Evolutionary conservation across 1,284 basidiomycete species (phyloP), one percentile per base, ranked within the genome.

Genomic region (Ganoderma leucocontextum): DNA sequence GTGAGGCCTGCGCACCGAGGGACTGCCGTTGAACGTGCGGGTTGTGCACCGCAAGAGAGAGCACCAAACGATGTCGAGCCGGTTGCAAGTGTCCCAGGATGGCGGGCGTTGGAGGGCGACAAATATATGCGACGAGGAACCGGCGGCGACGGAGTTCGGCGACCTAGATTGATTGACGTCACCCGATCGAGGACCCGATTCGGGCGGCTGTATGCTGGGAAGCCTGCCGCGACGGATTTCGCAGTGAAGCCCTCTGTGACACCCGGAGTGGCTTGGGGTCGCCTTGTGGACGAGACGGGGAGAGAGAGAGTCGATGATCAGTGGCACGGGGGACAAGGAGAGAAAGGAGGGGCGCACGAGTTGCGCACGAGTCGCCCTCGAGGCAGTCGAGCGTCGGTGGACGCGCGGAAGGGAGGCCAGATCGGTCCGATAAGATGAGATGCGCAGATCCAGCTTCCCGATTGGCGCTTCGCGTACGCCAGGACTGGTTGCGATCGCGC

Each of bases 391-490:
- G 49, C 33, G 53, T 9, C 62, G 52, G 39, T n/a, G 19, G 62
- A 33, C 52, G 58, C 59, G 62, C 41, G 65, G n/a, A 67, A 29
- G 62, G 58, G 42, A 66, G 41, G 64, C 36, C 35, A 59, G 69
- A 72, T 72, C 71, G 71, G 63, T 38, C 29, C 52, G 71, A 72
- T 70, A 25, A 70, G 69, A 70, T 70, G 69, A 69, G 68, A 72
- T 72, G 57, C n/a, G 1, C 15, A 70, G 69, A 70, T 68, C 63
- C 17, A 38, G 17, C 22, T 47, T 35, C 13, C 58, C 62, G 66
- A 66, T 66, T 42, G 60, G 52, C 71, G 69, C 68, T n/a, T 12
- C 19, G 47, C 60, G 22, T 55, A 65, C 68, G 47, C 58, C 63
- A 67, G 57, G 17, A 10, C 29, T 39, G 64, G 22, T 49, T 57